Conservation (phyloP, 2,329 filamentous ascomycete species). For the Diplodia mutila region DNA sequence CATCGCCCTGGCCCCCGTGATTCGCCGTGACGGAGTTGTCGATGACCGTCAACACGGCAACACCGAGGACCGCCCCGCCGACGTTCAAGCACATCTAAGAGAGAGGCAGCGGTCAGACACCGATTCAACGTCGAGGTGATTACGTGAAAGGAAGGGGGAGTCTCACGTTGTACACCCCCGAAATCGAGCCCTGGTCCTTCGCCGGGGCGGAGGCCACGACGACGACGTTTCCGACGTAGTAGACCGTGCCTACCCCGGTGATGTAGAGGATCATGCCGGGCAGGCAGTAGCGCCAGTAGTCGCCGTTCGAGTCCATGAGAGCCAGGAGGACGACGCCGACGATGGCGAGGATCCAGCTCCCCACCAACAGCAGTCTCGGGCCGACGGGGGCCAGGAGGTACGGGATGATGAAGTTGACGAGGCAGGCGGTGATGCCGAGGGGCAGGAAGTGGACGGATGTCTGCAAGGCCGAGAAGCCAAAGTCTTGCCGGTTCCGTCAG, state of each 20-base stretch:
- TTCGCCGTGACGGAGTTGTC: background rate
- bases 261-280: background rate
- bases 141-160: fast-evolving
- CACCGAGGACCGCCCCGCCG: background rate
- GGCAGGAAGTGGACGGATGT: too few species aligned
- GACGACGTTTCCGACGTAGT: background rate
- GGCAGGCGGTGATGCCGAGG: too few species aligned
- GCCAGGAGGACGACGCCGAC: background rate
- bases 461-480: too few species aligned
- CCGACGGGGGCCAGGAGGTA: too few species aligned
- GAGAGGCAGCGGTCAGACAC: background rate
- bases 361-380: background rate
- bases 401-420: too few species aligned
- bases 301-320: background rate
- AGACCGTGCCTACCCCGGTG: background rate
- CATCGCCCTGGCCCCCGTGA: background rate
- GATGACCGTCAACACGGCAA: background rate
- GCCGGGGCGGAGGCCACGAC: background rate
- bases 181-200: background rate
- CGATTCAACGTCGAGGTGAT: too few species aligned
- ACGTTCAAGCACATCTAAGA: background rate
- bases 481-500: too few species aligned
- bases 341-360: background rate
- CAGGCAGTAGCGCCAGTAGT: background rate
- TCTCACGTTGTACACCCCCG: background rate